Base-by-base conservation (phyloP, 2,329 filamentous ascomycete genomes). In the Amylocarpus encephaloides region DNA sequence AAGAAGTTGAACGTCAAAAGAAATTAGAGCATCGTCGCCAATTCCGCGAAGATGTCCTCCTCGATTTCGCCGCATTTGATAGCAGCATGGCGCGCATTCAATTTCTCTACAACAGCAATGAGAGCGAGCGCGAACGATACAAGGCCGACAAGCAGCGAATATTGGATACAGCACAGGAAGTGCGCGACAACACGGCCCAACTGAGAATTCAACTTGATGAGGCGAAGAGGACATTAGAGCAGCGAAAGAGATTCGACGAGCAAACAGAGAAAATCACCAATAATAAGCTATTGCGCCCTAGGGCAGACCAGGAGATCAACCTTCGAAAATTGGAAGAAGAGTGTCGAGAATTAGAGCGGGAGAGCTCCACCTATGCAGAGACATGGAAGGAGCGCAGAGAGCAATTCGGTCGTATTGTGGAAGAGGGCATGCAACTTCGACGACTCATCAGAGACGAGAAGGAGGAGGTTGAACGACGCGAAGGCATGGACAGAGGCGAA, bases 381-480 rank as follows among this genome's bases (percentile, higher is more conserved):
- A 93, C 88, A 0, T 96, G 91, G 91, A 75, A 79, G 38, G 90
- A 95, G 69, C 78, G 92, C 35, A 76, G 86, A 55, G 86, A 89
- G 60, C 89, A 95, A 69, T 95, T 96, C 68, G 87, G 85, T 51
- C 79, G 82, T 49, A 91, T 97, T 62, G 87, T 95, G 65, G 87
- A 91, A 52, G 92, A 96, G 71, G 89, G 89, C n/a, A 86, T 87
- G 79, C 77, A 88, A 56, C 77, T 97, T 67, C 76, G 91, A 51
- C 78, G 88, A 43, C 76, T 94, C 66, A 95, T 97, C 63, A 83
- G 90, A 53, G 91, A 95, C 63, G 92, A 96, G 74, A 95, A 95
- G 71, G 91, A 95, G 67, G 90, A 95, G 69, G 88, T 93, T 0
- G 90, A 95, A 69, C 76, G 88, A 38, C 79, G 89, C 48, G 89